phyloP scores from a whole-genome alignment of 2,329 filamentous ascomycete genomes.

The Lecanosticta acicola region DNA sequence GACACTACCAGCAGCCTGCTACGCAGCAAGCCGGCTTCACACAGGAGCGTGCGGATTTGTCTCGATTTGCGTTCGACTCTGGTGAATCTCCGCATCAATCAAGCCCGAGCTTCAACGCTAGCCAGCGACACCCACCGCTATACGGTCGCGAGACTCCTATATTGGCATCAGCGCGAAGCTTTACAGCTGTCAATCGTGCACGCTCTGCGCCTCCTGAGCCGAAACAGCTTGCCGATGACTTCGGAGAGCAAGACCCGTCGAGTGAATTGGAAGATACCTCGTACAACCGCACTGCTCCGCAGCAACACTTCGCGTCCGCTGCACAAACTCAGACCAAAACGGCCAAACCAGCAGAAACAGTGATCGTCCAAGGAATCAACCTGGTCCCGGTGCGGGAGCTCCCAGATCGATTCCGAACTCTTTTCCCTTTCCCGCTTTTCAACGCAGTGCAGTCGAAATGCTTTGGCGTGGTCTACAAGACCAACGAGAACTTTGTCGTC shows the following conservation, averaged over 20 bases:
- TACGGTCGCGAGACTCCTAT: too few species aligned
- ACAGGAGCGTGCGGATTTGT: neutral
- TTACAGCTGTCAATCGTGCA: too few species aligned
- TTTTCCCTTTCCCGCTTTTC: conserved; percentile 71
- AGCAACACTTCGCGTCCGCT: neutral
- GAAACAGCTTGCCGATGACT: neutral
- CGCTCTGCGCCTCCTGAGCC: too few species aligned
- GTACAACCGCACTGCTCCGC: neutral
- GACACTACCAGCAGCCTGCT: neutral
- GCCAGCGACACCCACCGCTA: neutral
- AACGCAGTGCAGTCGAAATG: conserved; percentile 81
- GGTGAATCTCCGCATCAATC: neutral
- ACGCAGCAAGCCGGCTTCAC: neutral
- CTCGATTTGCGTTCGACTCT: conserved; percentile 3
- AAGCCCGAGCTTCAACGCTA: conserved; percentile 3
- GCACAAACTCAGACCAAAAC: neutral
- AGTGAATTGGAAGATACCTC: neutral
- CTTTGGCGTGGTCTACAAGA: conserved; percentile 60
- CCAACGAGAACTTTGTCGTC: conserved; percentile 70
- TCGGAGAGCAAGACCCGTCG: neutral
- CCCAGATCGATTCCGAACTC: conserved; percentile 61
- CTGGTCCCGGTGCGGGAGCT: conserved; percentile 56
- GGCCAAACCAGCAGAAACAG: conserved; percentile 16
- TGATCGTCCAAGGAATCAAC: conserved; percentile 54
- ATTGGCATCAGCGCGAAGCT: too few species aligned